Percentiles rank a stretch among this genome's conserved stretches.
These are phyloP conservation scores for Acer yangbiense DNA, from an alignment of 345 rosid species.

Conservation along the genomic window DNA sequence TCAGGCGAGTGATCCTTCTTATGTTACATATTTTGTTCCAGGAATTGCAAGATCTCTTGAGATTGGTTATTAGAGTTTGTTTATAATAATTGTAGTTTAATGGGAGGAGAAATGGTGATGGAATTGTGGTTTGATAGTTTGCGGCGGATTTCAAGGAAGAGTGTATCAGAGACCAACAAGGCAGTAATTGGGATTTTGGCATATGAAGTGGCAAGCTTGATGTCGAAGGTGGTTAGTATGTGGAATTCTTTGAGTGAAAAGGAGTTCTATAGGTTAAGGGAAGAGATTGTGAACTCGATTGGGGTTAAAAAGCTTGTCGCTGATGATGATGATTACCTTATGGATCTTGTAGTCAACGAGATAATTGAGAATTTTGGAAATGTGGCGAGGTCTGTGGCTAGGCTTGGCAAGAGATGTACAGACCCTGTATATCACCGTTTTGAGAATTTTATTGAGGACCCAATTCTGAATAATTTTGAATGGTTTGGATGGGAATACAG, in stretches of 20 bases:
- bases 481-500: constrained; percentile 64
- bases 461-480: constrained; percentile 37
- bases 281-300: constrained; percentile 43
- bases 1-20: not conserved
- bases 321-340: constrained; percentile 43
- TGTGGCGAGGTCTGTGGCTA: constrained; percentile 44
- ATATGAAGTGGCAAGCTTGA: constrained; percentile 56
- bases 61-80: constrained; percentile 18
- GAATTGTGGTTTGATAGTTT: constrained; percentile 59
- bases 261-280: constrained; percentile 45
- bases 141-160: constrained; percentile 44
- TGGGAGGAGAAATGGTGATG: constrained; percentile 43
- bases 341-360: constrained; percentile 65
- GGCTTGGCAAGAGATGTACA: constrained; percentile 52
- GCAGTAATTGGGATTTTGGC: constrained; percentile 57
- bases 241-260: constrained; percentile 55
- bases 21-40: constrained; percentile 11
- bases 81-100: constrained; percentile 17
- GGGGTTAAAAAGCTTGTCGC: constrained; percentile 57
- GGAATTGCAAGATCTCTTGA: constrained; percentile 18
- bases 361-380: constrained; percentile 48
- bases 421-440: constrained; percentile 47
- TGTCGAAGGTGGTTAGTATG: constrained; percentile 52
- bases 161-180: constrained; percentile 37
- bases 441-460: constrained; percentile 49